Conservation (phyloP, 2,329 filamentous ascomycete genomes). For the Ceratocystis huliohia region DNA sequence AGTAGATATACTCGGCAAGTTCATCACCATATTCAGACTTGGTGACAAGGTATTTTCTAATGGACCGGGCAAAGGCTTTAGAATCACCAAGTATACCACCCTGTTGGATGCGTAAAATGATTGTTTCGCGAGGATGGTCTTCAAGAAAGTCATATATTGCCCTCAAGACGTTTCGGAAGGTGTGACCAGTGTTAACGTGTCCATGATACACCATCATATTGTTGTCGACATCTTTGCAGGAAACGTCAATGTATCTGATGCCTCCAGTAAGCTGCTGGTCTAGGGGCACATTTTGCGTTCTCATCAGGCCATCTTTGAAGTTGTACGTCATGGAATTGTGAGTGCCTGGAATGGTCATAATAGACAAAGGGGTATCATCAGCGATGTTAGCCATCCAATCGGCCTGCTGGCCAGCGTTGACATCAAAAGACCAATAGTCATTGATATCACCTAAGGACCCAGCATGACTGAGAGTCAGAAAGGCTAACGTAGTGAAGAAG, state of each 20-base stretch:
- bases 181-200: too few relatives aligned
- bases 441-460: not conserved
- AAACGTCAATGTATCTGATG: not conserved
- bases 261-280: not conserved
- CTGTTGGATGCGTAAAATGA: too few relatives aligned
- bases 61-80: too few relatives aligned
- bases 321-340: not conserved
- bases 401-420: not conserved
- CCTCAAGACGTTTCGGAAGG: too few relatives aligned
- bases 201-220: too few relatives aligned
- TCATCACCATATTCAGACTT: too few relatives aligned
- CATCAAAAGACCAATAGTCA: not conserved
- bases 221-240: too few relatives aligned
- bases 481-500: not conserved
- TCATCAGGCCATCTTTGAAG: not conserved
- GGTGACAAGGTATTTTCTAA: too few relatives aligned
- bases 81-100: too few relatives aligned
- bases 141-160: too few relatives aligned
- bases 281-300: not conserved
- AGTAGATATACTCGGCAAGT: too few relatives aligned
- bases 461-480: not conserved
- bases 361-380: not conserved
- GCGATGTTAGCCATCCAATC: not conserved
- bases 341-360: not conserved
- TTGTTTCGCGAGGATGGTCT: too few relatives aligned